Evolutionary conservation across 495 filamentous ascomycete species (phyloP).

Genomic region (Apiosordaria backusii): DNA sequence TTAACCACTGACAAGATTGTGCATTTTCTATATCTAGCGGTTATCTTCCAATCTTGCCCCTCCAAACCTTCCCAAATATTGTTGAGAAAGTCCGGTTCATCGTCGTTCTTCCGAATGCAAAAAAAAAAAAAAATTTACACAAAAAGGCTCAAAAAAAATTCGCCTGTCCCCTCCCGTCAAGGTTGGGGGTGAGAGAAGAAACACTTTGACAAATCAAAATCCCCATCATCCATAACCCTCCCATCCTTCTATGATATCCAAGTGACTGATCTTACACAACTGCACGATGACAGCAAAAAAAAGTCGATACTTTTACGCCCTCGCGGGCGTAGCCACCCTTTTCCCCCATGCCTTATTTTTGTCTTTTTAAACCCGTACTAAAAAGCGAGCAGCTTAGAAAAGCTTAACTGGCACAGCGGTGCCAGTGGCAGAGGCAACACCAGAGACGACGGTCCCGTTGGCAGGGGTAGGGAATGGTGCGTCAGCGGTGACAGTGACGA

Average conservation of each 20-base stretch:
- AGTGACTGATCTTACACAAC: neutral
- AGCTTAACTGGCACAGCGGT: constrained; percentile 16
- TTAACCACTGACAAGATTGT: neutral
- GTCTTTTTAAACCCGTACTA: neutral
- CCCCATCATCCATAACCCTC: neutral
- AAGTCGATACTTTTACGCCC: constrained; percentile 1
- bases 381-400: neutral
- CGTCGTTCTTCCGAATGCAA: neutral
- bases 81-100: too few species aligned
- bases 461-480: neutral
- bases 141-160: neutral
- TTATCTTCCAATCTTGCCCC: neutral
- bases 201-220: neutral
- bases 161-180: neutral
- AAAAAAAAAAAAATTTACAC: neutral
- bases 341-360: too few species aligned
- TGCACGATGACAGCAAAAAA: too few species aligned
- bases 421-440: constrained; percentile 26
- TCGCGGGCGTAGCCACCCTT: constrained; percentile 4
- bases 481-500: constrained; percentile 26
- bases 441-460: neutral
- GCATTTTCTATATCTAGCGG: neutral
- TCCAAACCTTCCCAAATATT: neutral
- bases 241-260: neutral
- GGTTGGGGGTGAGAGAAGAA: neutral